Evolutionary conservation across 257 asterid species (phyloP), one percentile per base, ranked within the genome.

Genomic region (Perilla frutescens): DNA sequence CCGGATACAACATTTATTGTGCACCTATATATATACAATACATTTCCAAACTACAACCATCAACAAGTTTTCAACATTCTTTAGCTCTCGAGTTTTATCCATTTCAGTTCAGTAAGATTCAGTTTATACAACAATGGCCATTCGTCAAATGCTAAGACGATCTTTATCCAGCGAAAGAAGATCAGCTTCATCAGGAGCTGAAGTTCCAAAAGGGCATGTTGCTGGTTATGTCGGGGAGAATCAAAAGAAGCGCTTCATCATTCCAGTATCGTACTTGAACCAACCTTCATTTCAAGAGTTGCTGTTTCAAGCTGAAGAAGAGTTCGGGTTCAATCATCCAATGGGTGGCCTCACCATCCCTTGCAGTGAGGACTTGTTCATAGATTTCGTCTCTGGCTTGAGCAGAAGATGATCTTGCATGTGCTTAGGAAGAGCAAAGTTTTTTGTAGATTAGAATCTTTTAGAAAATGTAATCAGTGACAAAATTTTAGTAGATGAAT

Each of bases 271-370:
- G 1, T 63, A 78, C 62, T 66, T 82, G 74, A 78, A 82, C 62
- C 68, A 82, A 8, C 47, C 79, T 56, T 59, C 55, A 4, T 82
- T 82, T 44, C 86, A 82, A 68, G 77, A 78, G 3, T 56, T 78
- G 53, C 6, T 79, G 11, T 34, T 7, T 39, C 83, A 58, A 71
- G 77, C 55, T 6, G 74, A 77, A 54, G 79, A 81, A 39, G 82
- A 81, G 15, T 78, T 53, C 31, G 79, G 85, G 4, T 77, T 78
- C 57, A 41, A 62, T 56, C 79, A 82, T 62, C 75, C 80, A 10
- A 20, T 54, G 60, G 60, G 60, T n/a, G 81, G 84, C 56, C 74
- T 53, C 39, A 68, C 63, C 62, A 68, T 68, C n/a, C 63, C 63
- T 10, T 68, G 73, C 53, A 68, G 41, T 53, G 41, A 68, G 3